These are phyloP conservation scores for Coemansia sp. DNA, from an alignment of 192 early-diverging fungal genomes.

Conservation along the genomic window DNA sequence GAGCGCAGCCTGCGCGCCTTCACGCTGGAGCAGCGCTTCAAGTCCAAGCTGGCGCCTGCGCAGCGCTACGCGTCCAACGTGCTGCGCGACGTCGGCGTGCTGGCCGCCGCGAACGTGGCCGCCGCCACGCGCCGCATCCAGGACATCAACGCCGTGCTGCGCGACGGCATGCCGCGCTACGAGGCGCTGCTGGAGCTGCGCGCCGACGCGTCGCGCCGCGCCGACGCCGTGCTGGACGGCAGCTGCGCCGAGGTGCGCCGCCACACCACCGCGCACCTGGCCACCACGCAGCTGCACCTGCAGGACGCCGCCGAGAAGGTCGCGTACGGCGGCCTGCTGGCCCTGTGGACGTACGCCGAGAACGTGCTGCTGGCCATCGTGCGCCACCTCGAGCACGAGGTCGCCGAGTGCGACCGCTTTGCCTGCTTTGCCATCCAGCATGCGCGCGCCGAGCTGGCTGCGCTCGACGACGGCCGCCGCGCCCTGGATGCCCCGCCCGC, in stretches of 20 bases:
- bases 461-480: conserved; percentile 31
- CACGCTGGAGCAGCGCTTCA: conserved; percentile 90
- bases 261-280: conserved; percentile 39
- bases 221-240: conserved; percentile 58
- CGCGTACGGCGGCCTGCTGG: conserved; percentile 75
- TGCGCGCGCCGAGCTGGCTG: conserved; percentile 27
- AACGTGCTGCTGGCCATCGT: conserved; percentile 70
- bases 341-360: conserved; percentile 83
- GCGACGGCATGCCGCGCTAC: conserved; percentile 67
- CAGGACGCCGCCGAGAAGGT: conserved; percentile 64
- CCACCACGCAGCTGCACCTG: conserved; percentile 63
- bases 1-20: conserved; percentile 87
- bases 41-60: conserved; percentile 91
- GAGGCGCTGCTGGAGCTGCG: conserved; percentile 72
- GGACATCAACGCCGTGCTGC: conserved; percentile 59
- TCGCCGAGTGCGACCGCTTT: conserved; percentile 57
- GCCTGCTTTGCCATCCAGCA: conserved; percentile 52
- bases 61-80: conserved; percentile 87
- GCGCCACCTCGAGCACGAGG: conserved; percentile 59
- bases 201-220: conserved; percentile 61
- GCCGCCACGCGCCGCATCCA: conserved; percentile 58
- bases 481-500: conserved; percentile 7
- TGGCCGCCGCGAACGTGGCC: conserved; percentile 68
- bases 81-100: conserved; percentile 69
- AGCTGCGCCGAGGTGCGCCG: conserved; percentile 58